phyloP scores from a whole-genome alignment of 1,284 basidiomycete species.

The Sporisorium exsertum region DNA sequence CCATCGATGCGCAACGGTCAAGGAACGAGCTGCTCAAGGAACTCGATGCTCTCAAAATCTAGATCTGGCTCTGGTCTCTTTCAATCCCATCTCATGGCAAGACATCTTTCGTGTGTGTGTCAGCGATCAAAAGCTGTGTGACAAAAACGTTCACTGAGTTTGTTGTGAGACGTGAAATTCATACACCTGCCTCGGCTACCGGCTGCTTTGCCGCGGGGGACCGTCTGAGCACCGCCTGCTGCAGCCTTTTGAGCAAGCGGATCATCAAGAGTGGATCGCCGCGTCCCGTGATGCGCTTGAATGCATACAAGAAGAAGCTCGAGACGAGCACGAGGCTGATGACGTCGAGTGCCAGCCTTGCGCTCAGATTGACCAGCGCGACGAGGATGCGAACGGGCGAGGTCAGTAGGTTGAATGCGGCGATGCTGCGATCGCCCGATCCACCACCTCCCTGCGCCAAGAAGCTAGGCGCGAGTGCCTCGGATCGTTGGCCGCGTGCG shows the following conservation, averaged over 20 bases:
- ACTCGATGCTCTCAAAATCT: constrained; percentile 56
- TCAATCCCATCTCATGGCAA: constrained; percentile 24
- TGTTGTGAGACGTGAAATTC: constrained; percentile 1
- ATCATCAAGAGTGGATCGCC: constrained; percentile 61
- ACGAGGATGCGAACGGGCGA: constrained; percentile 42
- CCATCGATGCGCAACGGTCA: constrained; percentile 20
- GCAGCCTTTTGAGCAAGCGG: constrained; percentile 37
- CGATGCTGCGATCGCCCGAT: constrained; percentile 13
- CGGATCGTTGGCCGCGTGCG: constrained; percentile 24
- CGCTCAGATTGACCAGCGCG: constrained; percentile 54
- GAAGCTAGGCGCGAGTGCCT: constrained; percentile 46
- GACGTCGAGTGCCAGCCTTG: constrained; percentile 59
- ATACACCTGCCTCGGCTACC: constrained; percentile 22
- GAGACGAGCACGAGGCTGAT: constrained; percentile 57
- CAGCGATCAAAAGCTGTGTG: too few relatives aligned
- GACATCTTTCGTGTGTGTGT: neutral
- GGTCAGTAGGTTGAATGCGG: constrained; percentile 33
- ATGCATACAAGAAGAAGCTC: constrained; percentile 48
- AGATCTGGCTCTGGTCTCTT: neutral
- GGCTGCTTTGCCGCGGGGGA: constrained; percentile 36
- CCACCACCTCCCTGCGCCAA: constrained; percentile 36
- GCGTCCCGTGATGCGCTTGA: constrained; percentile 56
- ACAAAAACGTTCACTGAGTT: too few relatives aligned
- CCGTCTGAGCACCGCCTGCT: constrained; percentile 31
- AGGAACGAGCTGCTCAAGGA: constrained; percentile 53